Percentiles rank a stretch among this genome's conserved stretches.
Conservation (phyloP, 371 early-diverging fungal genomes). For the Mucor circinelloides region DNA sequence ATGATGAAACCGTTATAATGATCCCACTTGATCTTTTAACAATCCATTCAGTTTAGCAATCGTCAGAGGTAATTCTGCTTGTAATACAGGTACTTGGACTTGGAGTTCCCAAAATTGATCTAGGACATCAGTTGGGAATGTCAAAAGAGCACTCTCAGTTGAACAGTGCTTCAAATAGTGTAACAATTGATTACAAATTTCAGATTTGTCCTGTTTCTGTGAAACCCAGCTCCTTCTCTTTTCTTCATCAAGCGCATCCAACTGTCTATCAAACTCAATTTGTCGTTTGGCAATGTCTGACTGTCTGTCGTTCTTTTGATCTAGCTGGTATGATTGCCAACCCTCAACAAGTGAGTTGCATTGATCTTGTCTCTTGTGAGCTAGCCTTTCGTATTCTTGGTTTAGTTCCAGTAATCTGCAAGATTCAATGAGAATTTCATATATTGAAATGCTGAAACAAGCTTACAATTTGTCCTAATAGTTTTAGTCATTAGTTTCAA, state of each 20-base stretch:
- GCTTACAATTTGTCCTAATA: background rate
- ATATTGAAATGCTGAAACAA: background rate
- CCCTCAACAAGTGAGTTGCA: background rate
- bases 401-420: background rate
- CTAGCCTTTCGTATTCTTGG: slow-evolving; percentile 18
- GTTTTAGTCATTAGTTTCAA: background rate
- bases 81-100: slow-evolving; percentile 10
- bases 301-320: slow-evolving; percentile 7
- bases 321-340: slow-evolving; percentile 21
- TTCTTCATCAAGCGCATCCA: slow-evolving; percentile 1
- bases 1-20: background rate
- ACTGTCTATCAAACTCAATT: slow-evolving; percentile 23
- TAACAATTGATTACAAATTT: background rate
- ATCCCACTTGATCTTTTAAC: background rate
- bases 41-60: background rate
- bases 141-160: background rate
- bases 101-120: slow-evolving; percentile 19
- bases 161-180: background rate
- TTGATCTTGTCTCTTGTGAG: slow-evolving; percentile 19
- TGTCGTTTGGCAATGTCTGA: slow-evolving; percentile 20
- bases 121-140: slow-evolving; percentile 1
- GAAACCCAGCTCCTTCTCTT: slow-evolving; percentile 6
- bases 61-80: background rate
- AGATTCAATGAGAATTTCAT: background rate
- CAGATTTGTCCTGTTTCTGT: background rate